Evolutionary conservation across 768 basidiomycete species (phyloP).

Genomic region (Lactarius hengduanensis): DNA sequence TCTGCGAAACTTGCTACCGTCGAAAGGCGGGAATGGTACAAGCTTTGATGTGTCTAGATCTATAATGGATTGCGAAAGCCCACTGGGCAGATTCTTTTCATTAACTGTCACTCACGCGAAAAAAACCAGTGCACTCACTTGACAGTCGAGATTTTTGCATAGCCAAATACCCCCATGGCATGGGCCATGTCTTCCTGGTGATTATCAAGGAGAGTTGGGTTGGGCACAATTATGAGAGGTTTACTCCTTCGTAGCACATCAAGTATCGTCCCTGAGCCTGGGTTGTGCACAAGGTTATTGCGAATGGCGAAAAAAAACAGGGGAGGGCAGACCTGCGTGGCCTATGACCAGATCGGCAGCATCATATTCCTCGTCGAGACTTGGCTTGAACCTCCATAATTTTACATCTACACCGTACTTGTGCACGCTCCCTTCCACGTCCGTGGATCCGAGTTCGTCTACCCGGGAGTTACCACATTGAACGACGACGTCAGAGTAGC

Average conservation of each 20-base stretch:
- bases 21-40: constrained; percentile 64
- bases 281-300: constrained; percentile 4
- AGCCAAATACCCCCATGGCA: constrained; percentile 54
- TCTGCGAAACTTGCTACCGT: constrained; percentile 61
- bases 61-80: constrained; percentile 54
- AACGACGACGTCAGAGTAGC: constrained; percentile 61
- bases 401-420: constrained; percentile 53
- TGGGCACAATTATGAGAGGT: constrained; percentile 85
- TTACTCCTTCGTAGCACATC: constrained; percentile 76
- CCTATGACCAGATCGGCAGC: constrained; percentile 80
- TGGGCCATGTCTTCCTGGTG: constrained; percentile 89
- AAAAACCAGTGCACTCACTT: constrained; percentile 47
- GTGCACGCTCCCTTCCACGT: constrained; percentile 26
- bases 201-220: constrained; percentile 84
- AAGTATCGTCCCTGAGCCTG: constrained; percentile 93
- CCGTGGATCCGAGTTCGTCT: constrained; percentile 33
- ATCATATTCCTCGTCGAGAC: constrained; percentile 62
- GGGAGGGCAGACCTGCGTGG: constrained; percentile 73
- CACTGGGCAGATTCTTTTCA: constrained; percentile 36
- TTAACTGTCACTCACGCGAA: background rate
- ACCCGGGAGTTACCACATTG: constrained; percentile 77
- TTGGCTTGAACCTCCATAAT: constrained; percentile 71
- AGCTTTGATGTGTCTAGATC: constrained; percentile 46
- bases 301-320: background rate
- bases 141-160: constrained; percentile 57